Evolutionary conservation across 148 eudicot genomes (phyloP), one percentile per base, ranked within the genome.

Genomic region (Polygonum aviculare): DNA sequence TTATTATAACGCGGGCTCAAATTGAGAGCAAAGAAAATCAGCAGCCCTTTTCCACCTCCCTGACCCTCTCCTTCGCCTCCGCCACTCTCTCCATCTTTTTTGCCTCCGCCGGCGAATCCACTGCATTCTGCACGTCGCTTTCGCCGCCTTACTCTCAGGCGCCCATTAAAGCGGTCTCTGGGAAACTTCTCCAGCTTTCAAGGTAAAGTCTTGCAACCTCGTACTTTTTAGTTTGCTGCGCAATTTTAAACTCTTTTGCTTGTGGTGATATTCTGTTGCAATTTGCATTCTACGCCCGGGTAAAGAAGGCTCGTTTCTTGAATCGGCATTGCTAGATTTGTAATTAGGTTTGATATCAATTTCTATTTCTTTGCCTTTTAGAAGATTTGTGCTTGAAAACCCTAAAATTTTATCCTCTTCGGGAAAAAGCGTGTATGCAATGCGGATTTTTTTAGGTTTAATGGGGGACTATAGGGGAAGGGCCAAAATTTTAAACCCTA

Each of bases 1-100:
- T 26, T 51, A 12, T 11, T 12, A 15, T 8, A 59, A 59, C 11
- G 2, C 15, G 70, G n/a, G 12, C 35, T 33, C 4, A 35, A 65
- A 33, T 65, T 35, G 41, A 15, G 40, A 15, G 40, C 41, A 65
- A 12, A 14, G 40, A 65, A 12, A 65, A 10, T 36, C 7, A 65
- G 2, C 15, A 22, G 67, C 41, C 70, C 70, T 65, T 63, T 12
- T 3, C n/a, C 31, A 31, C 69, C 18, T 33, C 18, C 31, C n/a
- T n/a, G n/a, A n/a, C n/a, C n/a, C 69, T 63, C 15, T 65, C 70
- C 35, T 65, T 65, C 70, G 70, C 70, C 41, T 65, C 70, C 39
- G 69, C 39, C 69, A 62, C 15, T 65, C 15, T 65, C 70, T 15
- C 70, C 35, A 65, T 65, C 70, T 10, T 14, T 59, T 3, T 63